These are phyloP conservation scores for Backusella parvicylindrica DNA, from an alignment of 192 early-diverging fungal genomes.

Conservation along the genomic window DNA sequence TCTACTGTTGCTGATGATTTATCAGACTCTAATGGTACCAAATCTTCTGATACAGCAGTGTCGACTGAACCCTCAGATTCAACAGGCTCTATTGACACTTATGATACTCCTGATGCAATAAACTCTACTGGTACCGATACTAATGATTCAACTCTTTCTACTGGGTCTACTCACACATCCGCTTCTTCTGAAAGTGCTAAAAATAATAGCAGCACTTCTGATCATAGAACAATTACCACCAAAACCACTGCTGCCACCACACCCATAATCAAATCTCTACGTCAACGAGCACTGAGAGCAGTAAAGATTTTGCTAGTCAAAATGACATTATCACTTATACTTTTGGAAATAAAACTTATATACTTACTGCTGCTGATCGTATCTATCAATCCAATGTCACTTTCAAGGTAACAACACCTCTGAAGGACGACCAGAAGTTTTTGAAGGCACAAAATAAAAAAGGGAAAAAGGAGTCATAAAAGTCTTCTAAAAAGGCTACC, in stretches of 20 bases:
- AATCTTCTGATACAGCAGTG: not conserved
- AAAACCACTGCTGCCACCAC: not conserved
- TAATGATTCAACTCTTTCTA: not conserved
- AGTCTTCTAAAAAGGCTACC: not conserved
- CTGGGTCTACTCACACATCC: not conserved
- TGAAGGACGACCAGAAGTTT: not conserved
- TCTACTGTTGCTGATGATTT: too few relatives aligned
- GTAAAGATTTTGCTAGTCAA: not conserved
- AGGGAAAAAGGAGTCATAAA: not conserved
- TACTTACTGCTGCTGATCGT: not conserved
- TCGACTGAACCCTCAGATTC: not conserved
- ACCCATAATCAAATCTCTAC: not conserved
- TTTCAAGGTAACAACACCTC: not conserved
- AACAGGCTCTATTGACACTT: not conserved
- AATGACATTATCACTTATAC: not conserved
- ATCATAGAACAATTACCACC: not conserved
- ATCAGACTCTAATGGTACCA: too few relatives aligned
- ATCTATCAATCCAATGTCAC: not conserved
- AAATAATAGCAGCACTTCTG: not conserved
- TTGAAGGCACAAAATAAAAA: not conserved
- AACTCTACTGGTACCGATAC: not conserved
- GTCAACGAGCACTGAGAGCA: not conserved
- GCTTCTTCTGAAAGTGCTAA: not conserved
- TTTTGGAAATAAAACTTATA: not conserved
- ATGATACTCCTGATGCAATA: not conserved